Conservation (phyloP, 2,329 filamentous ascomycete genomes). For the Alternaria gaisen region DNA sequence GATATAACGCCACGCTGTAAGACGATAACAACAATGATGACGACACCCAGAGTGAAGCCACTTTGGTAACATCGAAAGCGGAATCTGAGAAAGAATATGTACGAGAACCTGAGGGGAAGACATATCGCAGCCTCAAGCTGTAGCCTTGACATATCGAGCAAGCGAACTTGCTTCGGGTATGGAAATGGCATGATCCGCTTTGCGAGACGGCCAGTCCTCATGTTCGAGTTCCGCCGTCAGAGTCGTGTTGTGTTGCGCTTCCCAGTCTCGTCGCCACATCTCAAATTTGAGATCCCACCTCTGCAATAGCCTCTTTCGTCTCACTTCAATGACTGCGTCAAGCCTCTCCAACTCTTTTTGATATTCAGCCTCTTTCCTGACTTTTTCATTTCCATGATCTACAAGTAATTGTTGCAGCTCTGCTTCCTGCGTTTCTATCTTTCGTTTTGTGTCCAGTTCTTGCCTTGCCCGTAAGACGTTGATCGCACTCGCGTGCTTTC, state of each 20-base stretch:
- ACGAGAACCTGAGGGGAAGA: neutral
- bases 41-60: neutral
- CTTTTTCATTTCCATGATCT: conserved; percentile 46
- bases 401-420: conserved; percentile 50
- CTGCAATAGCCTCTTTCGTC: conserved; percentile 43
- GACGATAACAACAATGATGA: neutral
- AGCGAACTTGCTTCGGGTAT: conserved; percentile 36
- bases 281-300: conserved; percentile 54
- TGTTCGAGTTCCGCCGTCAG: conserved; percentile 36
- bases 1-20: conserved; percentile 7
- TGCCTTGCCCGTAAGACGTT: conserved; percentile 59
- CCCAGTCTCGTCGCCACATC: conserved; percentile 50
- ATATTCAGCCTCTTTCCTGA: conserved; percentile 43
- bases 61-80: neutral
- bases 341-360: conserved; percentile 47
- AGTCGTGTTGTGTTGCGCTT: conserved; percentile 35
- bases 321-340: conserved; percentile 43
- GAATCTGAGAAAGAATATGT: neutral
- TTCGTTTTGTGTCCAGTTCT: conserved; percentile 49
- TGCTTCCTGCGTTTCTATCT: conserved; percentile 51
- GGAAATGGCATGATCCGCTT: conserved; percentile 17
- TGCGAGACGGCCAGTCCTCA: conserved; percentile 41
- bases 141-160: conserved; percentile 28
- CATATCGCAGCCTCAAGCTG: conserved; percentile 10
- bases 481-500: conserved; percentile 56